Conservation (phyloP, 805 yeast species). For the Metschnikowia drakensbergensis region DNA sequence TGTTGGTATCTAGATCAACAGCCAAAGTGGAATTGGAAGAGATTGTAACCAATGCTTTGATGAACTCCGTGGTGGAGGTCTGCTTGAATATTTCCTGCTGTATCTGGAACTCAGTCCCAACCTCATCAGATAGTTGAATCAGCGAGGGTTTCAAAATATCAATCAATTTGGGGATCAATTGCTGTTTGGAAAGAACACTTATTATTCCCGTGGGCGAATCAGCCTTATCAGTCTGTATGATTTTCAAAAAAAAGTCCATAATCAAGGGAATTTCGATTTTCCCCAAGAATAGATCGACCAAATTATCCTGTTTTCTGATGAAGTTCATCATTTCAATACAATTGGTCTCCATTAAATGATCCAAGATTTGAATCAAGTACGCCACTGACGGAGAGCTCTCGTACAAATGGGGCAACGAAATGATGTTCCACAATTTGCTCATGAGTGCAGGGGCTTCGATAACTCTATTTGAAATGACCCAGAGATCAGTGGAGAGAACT, state of each 20-base stretch:
- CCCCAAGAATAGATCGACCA: slow-evolving; percentile 76
- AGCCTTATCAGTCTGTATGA: slow-evolving; percentile 89
- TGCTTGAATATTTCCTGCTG: slow-evolving; percentile 46
- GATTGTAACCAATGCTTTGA: slow-evolving; percentile 89
- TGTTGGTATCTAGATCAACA: slow-evolving; percentile 82
- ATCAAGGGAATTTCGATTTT: slow-evolving; percentile 92
- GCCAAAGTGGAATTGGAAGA: slow-evolving; percentile 75
- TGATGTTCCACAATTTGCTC: slow-evolving; percentile 40
- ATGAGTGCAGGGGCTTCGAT: slow-evolving; percentile 41
- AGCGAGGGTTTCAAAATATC: slow-evolving; percentile 60
- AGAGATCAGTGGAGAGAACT: slow-evolving; percentile 37
- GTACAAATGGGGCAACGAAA: slow-evolving; percentile 27
- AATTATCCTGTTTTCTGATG: slow-evolving; percentile 59
- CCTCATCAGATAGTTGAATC: slow-evolving; percentile 17
- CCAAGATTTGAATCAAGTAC: slow-evolving; percentile 60
- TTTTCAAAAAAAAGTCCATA: slow-evolving; percentile 86
- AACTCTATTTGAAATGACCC: slow-evolving; percentile 42
- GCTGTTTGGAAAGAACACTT: slow-evolving; percentile 67
- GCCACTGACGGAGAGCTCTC: slow-evolving; percentile 40
- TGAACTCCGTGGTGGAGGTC: slow-evolving; percentile 91
- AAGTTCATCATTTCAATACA: slow-evolving; percentile 63
- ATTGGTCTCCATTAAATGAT: slow-evolving; percentile 69
- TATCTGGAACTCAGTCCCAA: not conserved
- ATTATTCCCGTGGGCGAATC: slow-evolving; percentile 86
- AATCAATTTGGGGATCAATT: slow-evolving; percentile 68